Evolutionary conservation across 805 yeast species (phyloP).

Genomic region (Cyberlindnera amylophila): DNA sequence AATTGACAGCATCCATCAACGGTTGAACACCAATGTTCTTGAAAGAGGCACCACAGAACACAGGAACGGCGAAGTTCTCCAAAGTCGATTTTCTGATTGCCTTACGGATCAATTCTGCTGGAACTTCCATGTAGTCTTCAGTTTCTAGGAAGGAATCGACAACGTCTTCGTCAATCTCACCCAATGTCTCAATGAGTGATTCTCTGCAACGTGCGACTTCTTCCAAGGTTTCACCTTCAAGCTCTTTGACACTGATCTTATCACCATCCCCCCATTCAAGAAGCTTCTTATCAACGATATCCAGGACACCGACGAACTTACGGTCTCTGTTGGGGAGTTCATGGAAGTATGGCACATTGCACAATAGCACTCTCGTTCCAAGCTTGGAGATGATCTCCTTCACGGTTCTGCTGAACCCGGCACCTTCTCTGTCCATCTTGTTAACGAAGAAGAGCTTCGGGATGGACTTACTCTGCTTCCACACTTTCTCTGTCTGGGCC

Average conservation of each 20-base stretch:
- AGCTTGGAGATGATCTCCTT: constrained; percentile 75
- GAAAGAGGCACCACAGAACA: constrained; percentile 91
- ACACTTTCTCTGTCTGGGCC: constrained; percentile 95
- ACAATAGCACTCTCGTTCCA: constrained; percentile 65
- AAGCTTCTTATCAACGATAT: constrained; percentile 60
- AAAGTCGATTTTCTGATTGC: constrained; percentile 68
- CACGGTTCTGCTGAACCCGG: constrained; percentile 88
- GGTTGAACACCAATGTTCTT: constrained; percentile 95
- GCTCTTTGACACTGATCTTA: constrained; percentile 43
- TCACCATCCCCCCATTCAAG: constrained; percentile 49
- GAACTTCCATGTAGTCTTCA: constrained; percentile 68
- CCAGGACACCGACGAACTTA: constrained; percentile 67
- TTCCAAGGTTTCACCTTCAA: constrained; percentile 38
- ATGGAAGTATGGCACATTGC: constrained; percentile 74
- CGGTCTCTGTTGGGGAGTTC: constrained; percentile 36
- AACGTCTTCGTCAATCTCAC: constrained; percentile 76
- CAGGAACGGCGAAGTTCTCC: constrained; percentile 59
- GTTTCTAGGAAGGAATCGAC: constrained; percentile 73
- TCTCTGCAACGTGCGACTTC: constrained; percentile 59
- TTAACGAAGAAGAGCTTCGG: constrained; percentile 82
- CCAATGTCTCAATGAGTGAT: constrained; percentile 76
- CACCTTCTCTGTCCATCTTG: constrained; percentile 96
- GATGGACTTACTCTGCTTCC: constrained; percentile 79
- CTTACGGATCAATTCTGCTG: constrained; percentile 45
- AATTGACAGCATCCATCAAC: constrained; percentile 73